Base-by-base conservation (phyloP, 495 filamentous ascomycete genomes). In the Penicillium riverlandense region DNA sequence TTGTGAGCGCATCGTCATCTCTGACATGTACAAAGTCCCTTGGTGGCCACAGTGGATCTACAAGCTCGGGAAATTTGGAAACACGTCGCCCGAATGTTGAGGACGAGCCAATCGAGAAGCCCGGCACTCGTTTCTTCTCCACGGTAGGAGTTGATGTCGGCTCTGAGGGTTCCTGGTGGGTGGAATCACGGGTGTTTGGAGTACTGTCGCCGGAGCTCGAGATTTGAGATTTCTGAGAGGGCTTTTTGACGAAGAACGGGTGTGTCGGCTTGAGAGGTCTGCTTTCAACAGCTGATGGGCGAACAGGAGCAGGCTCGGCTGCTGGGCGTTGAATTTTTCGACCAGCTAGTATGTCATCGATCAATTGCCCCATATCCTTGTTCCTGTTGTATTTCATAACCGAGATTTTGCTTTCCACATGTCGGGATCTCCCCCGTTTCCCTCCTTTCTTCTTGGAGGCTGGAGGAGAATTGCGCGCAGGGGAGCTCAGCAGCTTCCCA, bases 161-260 rank as follows among this genome's bases (percentile, higher is more conserved):
- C 3, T 57, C 65, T 28, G 58, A 58, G 8, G 33, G 29, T n/a
- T 37, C 40, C 65, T 48, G 58, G 70, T 2, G 54, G n/a, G 10
- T 3, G 11, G n/a, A 14, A 12, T n/a, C 16, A 14, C 30, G 33
- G 4, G 22, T 14, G 22, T 44, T 27, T 8, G 40, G n/a, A 6
- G 30, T 29, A 28, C 38, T 12, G 9, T 41, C 22, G 13, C 15
- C 14, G 1, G 16, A 11, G 14, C n/a, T 22, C 22, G 30, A 11
- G 0, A 9, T 2, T 13, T 57, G 49, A 2, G 40, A 1, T 22
- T 58, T 63, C 10, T 40, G 47, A 2, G 53, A 7, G 4, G 53
- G 7, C n/a, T 65, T 70, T 34, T 71, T 71, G 39, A 72, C 41
- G 55, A 96, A 96, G 55, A 96, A 95, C 0, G 90, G 90, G 65